These are phyloP conservation scores for Metschnikowia baotianmanensis DNA, from an alignment of 805 yeast species.

Conservation along the genomic window DNA sequence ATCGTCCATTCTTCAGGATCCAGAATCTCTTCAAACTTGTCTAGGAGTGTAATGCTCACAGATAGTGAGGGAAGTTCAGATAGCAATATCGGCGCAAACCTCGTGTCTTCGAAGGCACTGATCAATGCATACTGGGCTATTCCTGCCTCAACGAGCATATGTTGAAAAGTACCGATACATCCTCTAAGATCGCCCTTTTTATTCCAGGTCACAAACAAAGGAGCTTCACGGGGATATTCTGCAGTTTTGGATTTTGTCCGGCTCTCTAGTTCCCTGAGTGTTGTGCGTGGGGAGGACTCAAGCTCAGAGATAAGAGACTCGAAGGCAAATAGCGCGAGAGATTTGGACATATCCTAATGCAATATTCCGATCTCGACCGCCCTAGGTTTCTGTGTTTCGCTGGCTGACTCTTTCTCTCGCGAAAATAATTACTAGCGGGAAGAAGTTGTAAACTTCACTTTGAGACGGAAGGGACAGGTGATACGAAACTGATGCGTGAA, in stretches of 20 bases:
- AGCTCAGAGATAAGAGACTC: constrained; percentile 29
- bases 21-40: constrained; percentile 50
- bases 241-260: constrained; percentile 4
- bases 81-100: constrained; percentile 64
- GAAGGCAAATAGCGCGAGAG: constrained; percentile 39
- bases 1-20: constrained; percentile 72
- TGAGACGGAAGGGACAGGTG: too few species aligned
- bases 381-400: too few species aligned
- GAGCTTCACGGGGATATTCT: constrained; percentile 27
- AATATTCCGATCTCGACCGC: too few species aligned
- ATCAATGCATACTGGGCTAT: constrained; percentile 57
- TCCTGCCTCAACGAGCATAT: constrained; percentile 53
- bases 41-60: constrained; percentile 64
- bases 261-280: constrained; percentile 10
- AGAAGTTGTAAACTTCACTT: too few species aligned
- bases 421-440: too few species aligned
- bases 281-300: constrained; percentile 10
- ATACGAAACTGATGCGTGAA: too few species aligned
- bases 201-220: constrained; percentile 91
- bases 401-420: too few species aligned
- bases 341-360: constrained; percentile 34
- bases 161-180: constrained; percentile 86
- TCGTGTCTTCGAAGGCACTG: constrained; percentile 70
- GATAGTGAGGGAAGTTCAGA: constrained; percentile 54
- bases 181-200: constrained; percentile 62